Evolutionary conservation across 2,329 filamentous ascomycete genomes (phyloP), one percentile per base, ranked within the genome.

Genomic region (Pyrenophora graminea): DNA sequence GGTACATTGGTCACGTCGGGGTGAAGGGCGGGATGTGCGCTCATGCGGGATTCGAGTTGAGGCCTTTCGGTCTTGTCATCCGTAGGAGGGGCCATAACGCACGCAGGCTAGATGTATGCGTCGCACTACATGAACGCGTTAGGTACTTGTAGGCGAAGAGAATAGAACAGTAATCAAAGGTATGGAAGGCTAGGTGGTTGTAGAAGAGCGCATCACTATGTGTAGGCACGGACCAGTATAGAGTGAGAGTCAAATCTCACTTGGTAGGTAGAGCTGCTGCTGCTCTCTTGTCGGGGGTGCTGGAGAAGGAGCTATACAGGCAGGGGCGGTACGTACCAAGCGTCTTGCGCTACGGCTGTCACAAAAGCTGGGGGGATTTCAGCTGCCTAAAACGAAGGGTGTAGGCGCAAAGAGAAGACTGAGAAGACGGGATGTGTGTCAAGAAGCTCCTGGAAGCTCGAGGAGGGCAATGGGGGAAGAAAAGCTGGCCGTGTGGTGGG

Each of bases 1-100:
- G 76, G 76, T 13, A 76, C 68, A 10, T 61, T 62, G 40, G 70
- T 76, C 48, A 75, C 56, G 33, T 64, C 69, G 44, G 70, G 66
- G 17, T 74, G 65, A 25, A 76, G 70, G 5, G 74, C 75, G 25
- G 74, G 75, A 65, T 76, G 72, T 21, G 67, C 62, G 34, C 64
- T 63, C 23, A 58, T 45, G 30, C 57, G 50, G n/a, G 62, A 58
- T 34, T 67, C 66, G 48, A 68, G 62, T 21, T 63, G 63, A 15
- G 61, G 59, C 13, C 51, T 40, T 37, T 45, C 50, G 33, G 53
- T 52, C 30, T 53, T 52, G 42, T 58, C 42, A 50, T 62, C 59
- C 3, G 63, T 61, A 38, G 69, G 56, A 46, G 61, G 53, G 33
- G 63, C 56, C 67, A 71, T 71, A 52, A 39, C 55, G 60, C 25